A percentile compares a stretch with the other conserved stretches of the same genome.
These are phyloP conservation scores for Apostasia shenzhenica DNA, from an alignment of 106 monocot genomes.

Conservation along the genomic window DNA sequence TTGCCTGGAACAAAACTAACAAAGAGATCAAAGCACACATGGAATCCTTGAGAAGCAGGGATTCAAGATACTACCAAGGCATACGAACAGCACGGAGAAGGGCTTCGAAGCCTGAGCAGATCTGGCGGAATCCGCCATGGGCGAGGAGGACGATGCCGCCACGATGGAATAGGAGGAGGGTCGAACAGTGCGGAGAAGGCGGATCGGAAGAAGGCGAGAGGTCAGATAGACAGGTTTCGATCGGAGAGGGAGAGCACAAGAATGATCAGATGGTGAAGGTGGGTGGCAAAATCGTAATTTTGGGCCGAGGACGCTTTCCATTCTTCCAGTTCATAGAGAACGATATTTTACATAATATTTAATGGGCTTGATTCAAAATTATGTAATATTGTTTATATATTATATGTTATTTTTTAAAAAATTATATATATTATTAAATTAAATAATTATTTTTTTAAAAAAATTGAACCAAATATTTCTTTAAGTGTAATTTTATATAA, in stretches of 20 bases:
- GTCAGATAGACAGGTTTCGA: neutral
- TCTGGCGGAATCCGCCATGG: conserved; percentile 16
- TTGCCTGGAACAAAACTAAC: conserved; percentile 43
- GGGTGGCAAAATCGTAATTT: conserved; percentile 7
- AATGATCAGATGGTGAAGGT: neutral
- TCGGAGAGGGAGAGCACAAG: neutral
- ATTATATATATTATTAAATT: too few relatives aligned
- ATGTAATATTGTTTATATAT: too few relatives aligned
- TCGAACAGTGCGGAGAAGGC: neutral
- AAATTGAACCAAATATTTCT: too few relatives aligned
- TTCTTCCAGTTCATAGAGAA: neutral
- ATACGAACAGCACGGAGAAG: conserved; percentile 77
- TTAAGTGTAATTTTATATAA: too few relatives aligned
- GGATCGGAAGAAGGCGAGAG: neutral
- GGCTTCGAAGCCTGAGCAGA: conserved; percentile 28
- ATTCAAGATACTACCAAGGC: conserved; percentile 34
- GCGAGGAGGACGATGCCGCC: neutral
- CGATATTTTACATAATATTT: too few relatives aligned
- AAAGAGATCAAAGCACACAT: neutral
- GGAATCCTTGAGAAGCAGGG: neutral
- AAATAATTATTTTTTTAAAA: too few relatives aligned
- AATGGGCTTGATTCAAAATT: too few relatives aligned
- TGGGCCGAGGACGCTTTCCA: neutral
- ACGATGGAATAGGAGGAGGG: neutral
- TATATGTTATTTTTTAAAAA: too few relatives aligned